Evolutionary conservation across 495 filamentous ascomycete species (phyloP), one percentile per base, ranked within the genome.

Genomic region (Geopyxis carbonaria): DNA sequence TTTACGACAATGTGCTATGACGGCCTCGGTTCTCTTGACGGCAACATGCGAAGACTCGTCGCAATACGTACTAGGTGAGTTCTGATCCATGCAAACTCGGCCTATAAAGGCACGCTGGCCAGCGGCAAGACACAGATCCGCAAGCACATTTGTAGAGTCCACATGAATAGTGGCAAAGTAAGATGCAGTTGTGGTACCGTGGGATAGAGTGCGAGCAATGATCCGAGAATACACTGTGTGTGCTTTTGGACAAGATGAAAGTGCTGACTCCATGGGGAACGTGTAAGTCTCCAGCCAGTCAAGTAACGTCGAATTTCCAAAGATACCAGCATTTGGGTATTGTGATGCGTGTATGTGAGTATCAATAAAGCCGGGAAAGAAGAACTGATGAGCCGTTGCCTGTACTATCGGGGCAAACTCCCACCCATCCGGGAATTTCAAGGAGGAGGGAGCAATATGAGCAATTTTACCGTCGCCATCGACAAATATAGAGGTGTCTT

Each of bases 331-430:
- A 50, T 95, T 95, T 40, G 87, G 85, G 53, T 91, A 89, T 64
- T 95, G 87, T 0, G 83, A 70, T 31, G 87, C 87, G 58, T 95
- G 87, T 45, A 92, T 78, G 59, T 95, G 87, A 10, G 87, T 92
- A 59, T 95, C 86, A 83, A 95, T 76, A 56, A 95, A 92, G 10
- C 87, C 87, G 0, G 87, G 87, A 50, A 94, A 93, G 63, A 87
- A 93, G 59, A 93, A 94, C 41, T 76, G 64, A 6, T 62, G 65
- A 33, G 64, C 59, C 3, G 13, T 18, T 3, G 42, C 32, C 16
- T 33, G 25, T 2, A n/a, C 42, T 9, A 39, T 46, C 22, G 34
- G 37, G 7, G 22, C 28, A 4, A 16, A 19, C 2, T 27, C 32
- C 45, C 49, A 54, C 2, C 28, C 16, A 16, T 31, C 29, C 28